phyloP scores from a whole-genome alignment of 176 grass and related monocot genomes.

The Melocanna baccifera region DNA sequence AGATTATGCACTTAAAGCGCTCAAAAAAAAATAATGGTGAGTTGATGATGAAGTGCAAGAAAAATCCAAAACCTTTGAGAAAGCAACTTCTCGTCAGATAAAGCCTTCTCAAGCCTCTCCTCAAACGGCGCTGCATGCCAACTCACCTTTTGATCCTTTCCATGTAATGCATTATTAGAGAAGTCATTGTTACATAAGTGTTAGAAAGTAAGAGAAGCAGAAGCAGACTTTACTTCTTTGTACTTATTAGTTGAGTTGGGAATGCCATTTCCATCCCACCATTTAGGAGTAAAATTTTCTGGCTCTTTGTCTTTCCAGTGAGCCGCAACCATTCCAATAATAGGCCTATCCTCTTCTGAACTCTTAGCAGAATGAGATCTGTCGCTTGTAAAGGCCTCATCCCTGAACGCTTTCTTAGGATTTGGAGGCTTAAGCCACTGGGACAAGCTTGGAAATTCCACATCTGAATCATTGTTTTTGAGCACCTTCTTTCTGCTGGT shows the following conservation, averaged over 20 bases:
- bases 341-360: conserved; percentile 67
- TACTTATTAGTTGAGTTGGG: conserved; percentile 98
- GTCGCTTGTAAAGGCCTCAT: conserved; percentile 38
- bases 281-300: conserved; percentile 36
- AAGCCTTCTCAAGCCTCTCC: conserved; percentile 93
- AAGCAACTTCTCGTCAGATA: conserved; percentile 72
- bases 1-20: not conserved
- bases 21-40: not conserved
- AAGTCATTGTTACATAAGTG: not conserved
- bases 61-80: conserved; percentile 59
- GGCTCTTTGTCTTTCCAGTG: conserved; percentile 76
- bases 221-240: conserved; percentile 71
- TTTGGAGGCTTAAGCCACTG: conserved; percentile 80
- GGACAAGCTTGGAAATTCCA: conserved; percentile 57
- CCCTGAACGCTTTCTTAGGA: conserved; percentile 27
- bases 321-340: conserved; percentile 88
- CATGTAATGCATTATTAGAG: conserved; percentile 25
- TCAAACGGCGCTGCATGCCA: conserved; percentile 87
- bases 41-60: conserved; percentile 8
- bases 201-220: conserved; percentile 25
- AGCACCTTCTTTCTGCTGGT: conserved; percentile 36
- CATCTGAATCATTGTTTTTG: conserved; percentile 35
- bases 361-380: conserved; percentile 57
- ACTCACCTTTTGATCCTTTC: conserved; percentile 85
- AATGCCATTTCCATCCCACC: conserved; percentile 93